Base-by-base conservation (phyloP, 306 rosid genomes). In the Astragalus glycyphyllos region DNA sequence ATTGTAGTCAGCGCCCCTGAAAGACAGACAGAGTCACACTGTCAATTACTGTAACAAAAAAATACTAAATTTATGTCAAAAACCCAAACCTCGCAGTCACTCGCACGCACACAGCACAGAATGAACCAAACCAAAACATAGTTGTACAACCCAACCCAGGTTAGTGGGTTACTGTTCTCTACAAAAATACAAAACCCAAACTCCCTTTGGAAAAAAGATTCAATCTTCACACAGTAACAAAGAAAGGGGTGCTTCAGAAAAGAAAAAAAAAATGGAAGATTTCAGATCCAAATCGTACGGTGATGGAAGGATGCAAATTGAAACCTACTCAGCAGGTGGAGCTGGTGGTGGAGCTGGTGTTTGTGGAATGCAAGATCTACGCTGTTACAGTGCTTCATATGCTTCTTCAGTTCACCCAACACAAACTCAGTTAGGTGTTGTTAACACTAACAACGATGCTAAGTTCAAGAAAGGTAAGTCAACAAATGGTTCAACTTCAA, bases 391-490 rank as follows among this genome's bases (percentile, higher is more conserved):
- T 15, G 91, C 93, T 6, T 92, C 98, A 8, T 92, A 88, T 65
- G 90, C 97, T 41, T 82, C 96, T 7, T 85, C 97, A 2, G 89
- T 76, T 4, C 85, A 74, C 23, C 86, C 96, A 26, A 57, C 81
- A 0, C 81, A 75, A 11, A 45, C 67, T 16, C 96, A 87, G 68
- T 11, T 67, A 5, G 76, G 73, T 8, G 40, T 35, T 23, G 29
- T 23, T 57, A 37, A 4, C 4, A 58, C 4, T 42, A 41, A 8
- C 12, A 85, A 77, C 61, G 88, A 81, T 14, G 35, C 16, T 11
- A 88, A 88, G 84, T 82, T 88, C 82, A 93, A 87, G 85, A 93
- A 88, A 73, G 98, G 90, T 1, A 90, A 92, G 71, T 89, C 95
- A 2, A 81, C 87, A 9, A 89, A 87, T 15, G 87, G 86, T 32